phyloP scores from a whole-genome alignment of 2,329 filamentous ascomycete species.

The Microascus cirrosus region DNA sequence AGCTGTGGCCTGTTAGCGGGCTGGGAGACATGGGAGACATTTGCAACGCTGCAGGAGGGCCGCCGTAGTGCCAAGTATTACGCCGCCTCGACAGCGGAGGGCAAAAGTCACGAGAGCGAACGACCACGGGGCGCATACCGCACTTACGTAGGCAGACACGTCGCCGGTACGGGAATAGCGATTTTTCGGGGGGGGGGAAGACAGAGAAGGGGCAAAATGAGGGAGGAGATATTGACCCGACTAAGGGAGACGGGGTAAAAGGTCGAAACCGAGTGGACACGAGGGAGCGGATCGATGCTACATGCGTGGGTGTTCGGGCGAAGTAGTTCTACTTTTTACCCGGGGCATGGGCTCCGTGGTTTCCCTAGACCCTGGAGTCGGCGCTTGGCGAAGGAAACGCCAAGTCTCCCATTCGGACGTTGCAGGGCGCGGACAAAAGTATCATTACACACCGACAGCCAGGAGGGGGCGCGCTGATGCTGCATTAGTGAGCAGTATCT shows the following conservation, averaged over 20 bases:
- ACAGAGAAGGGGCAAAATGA: background rate
- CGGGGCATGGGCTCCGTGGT: background rate
- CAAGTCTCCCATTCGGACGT: background rate
- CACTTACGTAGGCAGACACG: background rate
- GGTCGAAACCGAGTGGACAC: background rate
- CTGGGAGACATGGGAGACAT: too few species aligned
- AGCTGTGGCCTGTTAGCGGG: background rate
- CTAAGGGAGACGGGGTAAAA: background rate
- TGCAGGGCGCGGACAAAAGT: background rate
- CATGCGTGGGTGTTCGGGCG: background rate
- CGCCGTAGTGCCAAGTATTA: background rate
- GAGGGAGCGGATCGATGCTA: background rate
- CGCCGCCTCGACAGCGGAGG: background rate
- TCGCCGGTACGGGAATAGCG: background rate
- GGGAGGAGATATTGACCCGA: background rate
- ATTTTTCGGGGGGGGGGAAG: background rate
- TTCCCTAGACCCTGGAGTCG: background rate
- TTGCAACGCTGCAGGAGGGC: background rate
- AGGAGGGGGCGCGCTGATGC: background rate
- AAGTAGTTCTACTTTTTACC: background rate
- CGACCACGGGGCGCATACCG: background rate
- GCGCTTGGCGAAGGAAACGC: background rate
- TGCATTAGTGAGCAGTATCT: background rate
- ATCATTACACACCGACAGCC: background rate
- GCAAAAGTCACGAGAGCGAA: background rate